Conservation (phyloP, 257 asterid species). For the Thymus mandschuricus region DNA sequence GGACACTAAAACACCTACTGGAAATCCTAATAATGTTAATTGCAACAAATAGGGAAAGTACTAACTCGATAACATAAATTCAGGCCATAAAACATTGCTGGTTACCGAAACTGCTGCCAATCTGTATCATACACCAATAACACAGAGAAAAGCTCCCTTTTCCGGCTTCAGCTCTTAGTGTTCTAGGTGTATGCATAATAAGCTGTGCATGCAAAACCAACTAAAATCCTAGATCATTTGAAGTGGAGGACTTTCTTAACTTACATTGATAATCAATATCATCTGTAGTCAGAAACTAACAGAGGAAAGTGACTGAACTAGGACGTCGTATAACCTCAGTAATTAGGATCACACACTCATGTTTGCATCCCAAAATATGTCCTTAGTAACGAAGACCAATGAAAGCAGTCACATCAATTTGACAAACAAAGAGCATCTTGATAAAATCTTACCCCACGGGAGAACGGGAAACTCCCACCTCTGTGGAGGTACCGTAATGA, state of each 20-base stretch:
- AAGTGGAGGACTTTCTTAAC: not conserved
- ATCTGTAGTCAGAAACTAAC: conserved; percentile 7
- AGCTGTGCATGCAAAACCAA: not conserved
- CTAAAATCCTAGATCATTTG: not conserved
- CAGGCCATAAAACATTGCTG: no score
- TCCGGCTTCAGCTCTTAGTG: not conserved
- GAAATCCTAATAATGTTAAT: no score
- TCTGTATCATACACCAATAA: no score
- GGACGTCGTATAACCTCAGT: not conserved
- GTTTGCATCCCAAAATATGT: not conserved
- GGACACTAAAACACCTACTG: no score
- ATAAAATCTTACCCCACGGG: conserved; percentile 71
- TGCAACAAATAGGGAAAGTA: no score
- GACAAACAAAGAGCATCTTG: not conserved
- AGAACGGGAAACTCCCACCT: conserved; percentile 86
- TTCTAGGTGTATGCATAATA: not conserved
- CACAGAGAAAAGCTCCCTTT: no score
- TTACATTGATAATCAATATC: not conserved
- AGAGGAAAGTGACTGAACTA: not conserved
- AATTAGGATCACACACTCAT: not conserved
- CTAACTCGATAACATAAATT: no score
- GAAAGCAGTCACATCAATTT: not conserved
- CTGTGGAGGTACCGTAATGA: conserved; percentile 68
- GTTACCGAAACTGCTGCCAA: no score
- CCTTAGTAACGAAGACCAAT: no score